These are phyloP conservation scores for Verticillium longisporum DNA, from an alignment of 2,329 filamentous ascomycete genomes.

Conservation along the genomic window DNA sequence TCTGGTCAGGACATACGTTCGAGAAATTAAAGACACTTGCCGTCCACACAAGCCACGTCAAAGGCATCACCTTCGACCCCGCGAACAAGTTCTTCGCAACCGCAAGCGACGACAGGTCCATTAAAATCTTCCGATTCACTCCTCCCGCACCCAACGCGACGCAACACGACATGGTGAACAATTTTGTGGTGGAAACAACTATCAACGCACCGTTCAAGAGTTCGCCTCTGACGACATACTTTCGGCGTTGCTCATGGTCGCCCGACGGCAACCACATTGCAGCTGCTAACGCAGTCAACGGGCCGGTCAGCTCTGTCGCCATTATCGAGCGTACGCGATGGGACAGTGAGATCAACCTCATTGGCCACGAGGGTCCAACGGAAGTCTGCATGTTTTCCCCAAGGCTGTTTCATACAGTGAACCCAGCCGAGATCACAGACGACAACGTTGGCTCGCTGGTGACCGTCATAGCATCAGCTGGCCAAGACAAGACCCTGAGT, in stretches of 20 bases:
- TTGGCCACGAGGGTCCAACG: slow-evolving; percentile 93
- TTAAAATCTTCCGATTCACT: slow-evolving; percentile 94
- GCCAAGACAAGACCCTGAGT: slow-evolving; percentile 91
- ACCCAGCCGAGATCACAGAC: slow-evolving; percentile 49
- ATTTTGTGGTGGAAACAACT: slow-evolving; percentile 90
- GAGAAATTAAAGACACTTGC: slow-evolving; percentile 94
- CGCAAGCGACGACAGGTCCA: slow-evolving; percentile 90
- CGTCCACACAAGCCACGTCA: slow-evolving; percentile 94
- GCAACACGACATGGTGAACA: slow-evolving; percentile 91
- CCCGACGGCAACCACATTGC: slow-evolving; percentile 96
- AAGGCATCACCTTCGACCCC: slow-evolving; percentile 96
- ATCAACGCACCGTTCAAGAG: slow-evolving; percentile 83
- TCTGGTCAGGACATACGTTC: slow-evolving; percentile 97
- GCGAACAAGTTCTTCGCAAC: slow-evolving; percentile 99
- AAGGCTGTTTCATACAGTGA: slow-evolving; percentile 70
- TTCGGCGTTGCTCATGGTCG: slow-evolving; percentile 93
- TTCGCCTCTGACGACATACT: slow-evolving; percentile 93
- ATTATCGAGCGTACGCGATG: slow-evolving; percentile 89
- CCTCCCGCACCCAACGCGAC: slow-evolving; percentile 86
- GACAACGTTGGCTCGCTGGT: slow-evolving; percentile 51
- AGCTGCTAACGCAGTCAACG: slow-evolving; percentile 93
- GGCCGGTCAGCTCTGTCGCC: slow-evolving; percentile 92
- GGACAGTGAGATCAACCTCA: slow-evolving; percentile 95
- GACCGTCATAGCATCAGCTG: slow-evolving; percentile 93
- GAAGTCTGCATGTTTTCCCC: slow-evolving; percentile 98